Evolutionary conservation across 805 yeast genomes (phyloP).

Genomic region (Scheffersomyces coipomensis): DNA sequence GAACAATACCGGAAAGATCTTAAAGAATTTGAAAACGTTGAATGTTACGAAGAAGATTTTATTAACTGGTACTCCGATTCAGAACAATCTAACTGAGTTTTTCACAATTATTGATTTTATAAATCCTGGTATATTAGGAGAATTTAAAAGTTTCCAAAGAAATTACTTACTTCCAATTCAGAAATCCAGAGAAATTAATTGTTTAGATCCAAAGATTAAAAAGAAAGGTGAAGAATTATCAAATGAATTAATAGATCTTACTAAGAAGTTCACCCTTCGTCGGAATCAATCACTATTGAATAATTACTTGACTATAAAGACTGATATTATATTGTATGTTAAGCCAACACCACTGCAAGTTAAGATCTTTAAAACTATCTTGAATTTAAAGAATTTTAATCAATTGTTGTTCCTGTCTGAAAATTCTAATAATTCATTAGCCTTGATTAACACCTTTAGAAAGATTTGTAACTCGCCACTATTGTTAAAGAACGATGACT

Average conservation of each 20-base stretch:
- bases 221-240: conserved; percentile 62
- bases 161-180: conserved; percentile 69
- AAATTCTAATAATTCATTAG: conserved; percentile 48
- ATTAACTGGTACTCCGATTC: conserved; percentile 90
- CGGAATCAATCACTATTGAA: conserved; percentile 60
- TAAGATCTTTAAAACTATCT: conserved; percentile 50
- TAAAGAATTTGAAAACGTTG: conserved; percentile 57
- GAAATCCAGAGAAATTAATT: conserved; percentile 62
- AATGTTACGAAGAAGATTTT: conserved; percentile 58
- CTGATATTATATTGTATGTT: conserved; percentile 75
- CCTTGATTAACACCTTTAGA: conserved; percentile 69
- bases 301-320: conserved; percentile 66
- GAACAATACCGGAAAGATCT: conserved; percentile 66
- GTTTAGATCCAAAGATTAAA: conserved; percentile 47
- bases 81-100: conserved; percentile 85
- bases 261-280: conserved; percentile 69
- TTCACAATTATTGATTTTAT: conserved; percentile 77
- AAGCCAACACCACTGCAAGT: conserved; percentile 69
- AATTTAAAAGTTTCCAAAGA: conserved; percentile 54
- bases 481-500: conserved; percentile 50
- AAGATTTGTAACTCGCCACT: conserved; percentile 85
- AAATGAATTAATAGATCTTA: conserved; percentile 59
- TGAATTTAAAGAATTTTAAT: conserved; percentile 34
- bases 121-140: conserved; percentile 81
- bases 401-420: conserved; percentile 23